These are phyloP conservation scores for Nitzschia putrida DNA, from an alignment of 108 stramenopile genomes.

Conservation along the genomic window DNA sequence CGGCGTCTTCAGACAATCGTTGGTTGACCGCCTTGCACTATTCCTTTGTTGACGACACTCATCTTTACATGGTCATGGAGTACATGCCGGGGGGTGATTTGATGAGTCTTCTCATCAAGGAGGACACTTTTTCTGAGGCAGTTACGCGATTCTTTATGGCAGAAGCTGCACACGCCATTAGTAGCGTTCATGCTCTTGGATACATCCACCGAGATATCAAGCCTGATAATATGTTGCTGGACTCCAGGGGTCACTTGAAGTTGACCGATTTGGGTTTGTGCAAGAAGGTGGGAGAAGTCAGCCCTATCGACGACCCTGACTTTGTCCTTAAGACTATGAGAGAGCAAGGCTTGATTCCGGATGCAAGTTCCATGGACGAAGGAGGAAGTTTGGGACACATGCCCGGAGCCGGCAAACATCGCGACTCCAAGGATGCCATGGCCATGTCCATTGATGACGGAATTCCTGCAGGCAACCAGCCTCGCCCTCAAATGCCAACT, in stretches of 20 bases:
- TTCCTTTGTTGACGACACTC: constrained; percentile 91
- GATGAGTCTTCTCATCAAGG: constrained; percentile 95
- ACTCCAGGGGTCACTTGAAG: constrained; percentile 97
- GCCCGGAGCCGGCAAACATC: constrained; percentile 43
- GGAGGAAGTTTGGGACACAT: constrained; percentile 20
- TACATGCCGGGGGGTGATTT: constrained; percentile 98
- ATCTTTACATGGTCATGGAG: constrained; percentile 99
- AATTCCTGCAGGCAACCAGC: constrained; percentile 19
- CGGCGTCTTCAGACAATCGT: constrained; percentile 85
- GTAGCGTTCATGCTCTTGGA: constrained; percentile 90
- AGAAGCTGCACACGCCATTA: constrained; percentile 96
- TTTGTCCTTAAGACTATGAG: constrained; percentile 74
- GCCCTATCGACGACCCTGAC: constrained; percentile 84
- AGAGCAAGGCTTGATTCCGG: constrained; percentile 46
- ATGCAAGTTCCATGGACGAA: constrained; percentile 31
- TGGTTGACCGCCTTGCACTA: constrained; percentile 97
- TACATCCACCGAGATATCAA: constrained; percentile 99
- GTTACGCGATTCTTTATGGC: constrained; percentile 97
- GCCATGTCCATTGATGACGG: constrained; percentile 88
- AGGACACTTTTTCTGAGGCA: constrained; percentile 88
- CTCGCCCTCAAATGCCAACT: constrained; percentile 34
- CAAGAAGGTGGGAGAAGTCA: constrained; percentile 94
- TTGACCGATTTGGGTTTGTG: constrained; percentile 99
- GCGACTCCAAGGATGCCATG: constrained; percentile 61
- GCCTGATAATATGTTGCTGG: constrained; percentile 99